phyloP scores from a whole-genome alignment of 2,329 filamentous ascomycete species.

The Cordyceps cateniannulata region DNA sequence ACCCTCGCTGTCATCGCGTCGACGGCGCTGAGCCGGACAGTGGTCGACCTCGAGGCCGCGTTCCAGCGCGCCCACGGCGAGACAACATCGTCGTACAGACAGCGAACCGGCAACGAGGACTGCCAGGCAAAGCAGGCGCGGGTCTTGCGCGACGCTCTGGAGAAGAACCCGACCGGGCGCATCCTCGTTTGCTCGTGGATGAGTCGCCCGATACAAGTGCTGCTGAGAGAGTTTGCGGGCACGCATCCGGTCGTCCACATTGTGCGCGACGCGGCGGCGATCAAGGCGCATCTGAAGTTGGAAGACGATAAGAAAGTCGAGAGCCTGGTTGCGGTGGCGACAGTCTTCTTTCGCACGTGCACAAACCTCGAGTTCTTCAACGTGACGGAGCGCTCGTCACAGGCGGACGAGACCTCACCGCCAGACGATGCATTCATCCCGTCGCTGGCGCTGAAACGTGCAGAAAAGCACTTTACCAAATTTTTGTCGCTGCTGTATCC shows the following conservation, averaged over 20 bases:
- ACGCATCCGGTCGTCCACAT: constrained; percentile 67
- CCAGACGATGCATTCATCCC: constrained; percentile 41
- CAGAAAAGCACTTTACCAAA: constrained; percentile 63
- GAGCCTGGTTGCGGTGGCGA: constrained; percentile 51
- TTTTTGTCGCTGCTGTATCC: constrained; percentile 58
- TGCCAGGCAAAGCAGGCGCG: constrained; percentile 59
- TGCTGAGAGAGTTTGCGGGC: constrained; percentile 55
- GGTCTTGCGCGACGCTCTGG: constrained; percentile 53
- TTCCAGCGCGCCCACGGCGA: constrained; percentile 60
- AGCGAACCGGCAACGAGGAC: constrained; percentile 51
- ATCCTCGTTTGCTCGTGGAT: constrained; percentile 70
- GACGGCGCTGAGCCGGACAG: constrained; percentile 58
- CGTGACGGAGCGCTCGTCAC: constrained; percentile 46
- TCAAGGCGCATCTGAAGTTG: constrained; percentile 56
- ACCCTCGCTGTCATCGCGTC: constrained; percentile 71
- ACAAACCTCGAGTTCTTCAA: constrained; percentile 76
- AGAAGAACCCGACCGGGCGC: constrained; percentile 50
- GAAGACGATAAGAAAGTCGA: constrained; percentile 49
- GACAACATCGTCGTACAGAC: constrained; percentile 59
- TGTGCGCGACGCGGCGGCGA: constrained; percentile 56
- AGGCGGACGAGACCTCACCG: constrained; percentile 14
- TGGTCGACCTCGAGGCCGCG: constrained; percentile 62
- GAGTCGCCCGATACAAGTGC: constrained; percentile 53
- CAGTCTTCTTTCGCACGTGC: constrained; percentile 55
- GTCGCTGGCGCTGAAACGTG: constrained; percentile 60